Percentiles rank a stretch among this genome's conserved stretches.
phyloP scores from a whole-genome alignment of 1,284 basidiomycete species.

The Trichosporon inkin region DNA sequence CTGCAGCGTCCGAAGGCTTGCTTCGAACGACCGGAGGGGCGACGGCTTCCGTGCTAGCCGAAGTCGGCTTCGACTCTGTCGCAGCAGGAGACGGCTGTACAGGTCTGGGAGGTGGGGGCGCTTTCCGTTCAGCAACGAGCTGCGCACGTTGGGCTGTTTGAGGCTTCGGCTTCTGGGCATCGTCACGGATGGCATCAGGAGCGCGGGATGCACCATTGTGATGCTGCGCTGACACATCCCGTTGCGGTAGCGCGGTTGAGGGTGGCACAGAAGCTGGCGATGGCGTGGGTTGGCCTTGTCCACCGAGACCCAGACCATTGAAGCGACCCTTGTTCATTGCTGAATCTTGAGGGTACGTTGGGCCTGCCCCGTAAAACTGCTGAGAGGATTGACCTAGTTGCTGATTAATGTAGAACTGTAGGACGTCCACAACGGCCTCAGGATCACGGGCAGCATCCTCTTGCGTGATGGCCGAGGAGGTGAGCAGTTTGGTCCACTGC shows the following conservation, averaged over 20 bases:
- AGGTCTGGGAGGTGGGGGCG: constrained; percentile 52
- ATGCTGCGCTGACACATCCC: background rate
- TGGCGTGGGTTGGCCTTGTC: background rate
- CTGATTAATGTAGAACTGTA: constrained; percentile 97
- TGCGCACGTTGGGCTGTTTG: constrained; percentile 17
- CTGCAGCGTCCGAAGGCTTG: constrained; percentile 12
- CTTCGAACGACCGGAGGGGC: background rate
- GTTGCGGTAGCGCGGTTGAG: background rate
- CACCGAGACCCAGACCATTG: background rate
- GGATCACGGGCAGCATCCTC: constrained; percentile 97
- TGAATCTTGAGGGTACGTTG: background rate
- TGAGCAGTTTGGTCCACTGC: constrained; percentile 92
- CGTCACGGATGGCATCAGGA: constrained; percentile 2
- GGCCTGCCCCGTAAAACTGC: background rate
- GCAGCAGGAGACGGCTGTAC: constrained; percentile 3
- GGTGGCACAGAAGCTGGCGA: background rate
- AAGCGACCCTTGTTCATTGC: background rate
- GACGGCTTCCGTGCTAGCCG: background rate
- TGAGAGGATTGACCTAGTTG: constrained; percentile 56
- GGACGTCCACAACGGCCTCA: constrained; percentile 92
- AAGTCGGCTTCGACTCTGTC: background rate
- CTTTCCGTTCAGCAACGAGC: constrained; percentile 48
- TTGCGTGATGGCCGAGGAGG: constrained; percentile 92
- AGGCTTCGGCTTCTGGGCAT: background rate
- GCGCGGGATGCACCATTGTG: background rate